Base-by-base conservation (phyloP, 2,329 filamentous ascomycete species). In the Colletotrichum neosansevieriae region DNA sequence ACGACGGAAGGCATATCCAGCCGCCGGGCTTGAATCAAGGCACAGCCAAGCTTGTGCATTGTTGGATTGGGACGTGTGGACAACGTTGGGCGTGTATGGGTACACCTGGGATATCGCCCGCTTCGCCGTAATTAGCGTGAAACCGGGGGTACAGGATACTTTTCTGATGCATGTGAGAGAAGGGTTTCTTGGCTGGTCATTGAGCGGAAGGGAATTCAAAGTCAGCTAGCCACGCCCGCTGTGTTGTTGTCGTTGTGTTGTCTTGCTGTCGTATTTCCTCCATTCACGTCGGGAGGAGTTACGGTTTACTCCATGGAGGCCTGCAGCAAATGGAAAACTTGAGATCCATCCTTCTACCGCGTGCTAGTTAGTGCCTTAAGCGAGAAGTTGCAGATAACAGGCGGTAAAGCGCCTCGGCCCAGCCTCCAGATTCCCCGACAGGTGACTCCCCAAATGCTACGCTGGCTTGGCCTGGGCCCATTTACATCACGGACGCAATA, bases 41-140 rank as follows among this genome's bases (percentile, higher is more conserved):
- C 61, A 68, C 47, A 45, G 66, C 40, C 61, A 56, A 49, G 66
- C 64, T 38, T 44, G 64, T 32, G 45, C 59, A 65, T 54, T 58
- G 65, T 36, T 58, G 53, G 60, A 29, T 38, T 38, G 36, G 36
- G 36, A 38, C 1, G 36, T 38, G 36, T 38, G 36, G 36, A 38
- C 36, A 38, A 38, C 36, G n/a, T 49, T 42, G 50, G 40, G 40
- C 29, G 19, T 63, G 59, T 63, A 67, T 67, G 64, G 64, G 42
- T 63, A 51, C 45, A 64, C 51, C 64, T 15, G 19, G 53, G 29
- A 58, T 17, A 4, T 19, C 32, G 24, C 36, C 49, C 10, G 45
- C 17, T 24, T 24, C 12, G 38, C 44, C 29, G 15, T 13, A 58
- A 54, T 34, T 40, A 36, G 40, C 38, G 40, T 59, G 61, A 68